Evolutionary conservation across 2,329 filamentous ascomycete genomes (phyloP).

Genomic region (Apiospora arundinis): DNA sequence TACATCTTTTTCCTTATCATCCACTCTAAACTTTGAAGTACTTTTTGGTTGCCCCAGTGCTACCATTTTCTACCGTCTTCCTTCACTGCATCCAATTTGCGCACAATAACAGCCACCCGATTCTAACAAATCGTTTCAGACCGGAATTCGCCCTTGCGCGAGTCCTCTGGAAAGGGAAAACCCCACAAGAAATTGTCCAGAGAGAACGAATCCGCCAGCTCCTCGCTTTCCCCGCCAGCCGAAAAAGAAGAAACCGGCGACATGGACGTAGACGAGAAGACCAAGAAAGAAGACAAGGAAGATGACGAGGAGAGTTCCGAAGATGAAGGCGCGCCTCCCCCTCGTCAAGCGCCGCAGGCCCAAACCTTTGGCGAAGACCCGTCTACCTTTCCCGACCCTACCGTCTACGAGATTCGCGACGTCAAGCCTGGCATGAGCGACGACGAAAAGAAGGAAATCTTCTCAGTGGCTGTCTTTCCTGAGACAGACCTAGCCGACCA

Average conservation of each 20-base stretch:
- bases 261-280: constrained; percentile 66
- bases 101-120: background rate
- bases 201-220: constrained; percentile 62
- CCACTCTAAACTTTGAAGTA: background rate
- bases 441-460: constrained; percentile 87
- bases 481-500: constrained; percentile 80
- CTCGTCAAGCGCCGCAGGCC: constrained; percentile 72
- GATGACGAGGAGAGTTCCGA: constrained; percentile 60
- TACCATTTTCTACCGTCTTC: background rate
- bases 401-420: constrained; percentile 88
- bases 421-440: constrained; percentile 78
- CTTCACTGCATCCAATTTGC: background rate
- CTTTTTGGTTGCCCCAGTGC: background rate
- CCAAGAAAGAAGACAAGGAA: constrained; percentile 48
- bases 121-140: constrained; percentile 43
- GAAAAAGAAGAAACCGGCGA: constrained; percentile 57
- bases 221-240: constrained; percentile 62
- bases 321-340: constrained; percentile 66
- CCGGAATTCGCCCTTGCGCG: constrained; percentile 60
- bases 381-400: constrained; percentile 88
- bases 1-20: constrained; percentile 17
- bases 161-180: constrained; percentile 47
- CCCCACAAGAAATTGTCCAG: constrained; percentile 59
- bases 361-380: constrained; percentile 94
- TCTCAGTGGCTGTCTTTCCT: constrained; percentile 85